Evolutionary conservation across 345 rosid genomes (phyloP).

Genomic region (Salix viminalis): DNA sequence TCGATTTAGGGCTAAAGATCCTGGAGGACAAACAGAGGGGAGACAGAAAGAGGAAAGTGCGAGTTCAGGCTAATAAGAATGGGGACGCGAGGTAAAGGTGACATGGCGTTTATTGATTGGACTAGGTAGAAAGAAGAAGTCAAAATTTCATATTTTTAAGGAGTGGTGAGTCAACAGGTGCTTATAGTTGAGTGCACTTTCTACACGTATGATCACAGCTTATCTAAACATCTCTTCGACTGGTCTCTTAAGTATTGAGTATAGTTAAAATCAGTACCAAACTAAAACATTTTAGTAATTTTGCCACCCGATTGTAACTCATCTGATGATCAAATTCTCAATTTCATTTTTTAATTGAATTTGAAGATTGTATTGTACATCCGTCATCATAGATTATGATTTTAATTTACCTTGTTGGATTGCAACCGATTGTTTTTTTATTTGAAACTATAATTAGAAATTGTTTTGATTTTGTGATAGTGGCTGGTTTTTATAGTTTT

Average conservation of each 20-base stretch:
- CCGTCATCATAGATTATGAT: too few species aligned
- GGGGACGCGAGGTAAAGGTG: constrained; percentile 4
- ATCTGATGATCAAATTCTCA: too few species aligned
- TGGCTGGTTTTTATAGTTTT: too few species aligned
- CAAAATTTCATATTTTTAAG: background rate
- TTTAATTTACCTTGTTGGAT: too few species aligned
- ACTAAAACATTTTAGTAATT: too few species aligned
- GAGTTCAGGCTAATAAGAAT: constrained; percentile 15
- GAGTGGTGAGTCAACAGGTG: background rate
- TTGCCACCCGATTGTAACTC: too few species aligned
- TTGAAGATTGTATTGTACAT: too few species aligned
- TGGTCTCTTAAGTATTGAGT: background rate
- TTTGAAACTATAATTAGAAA: too few species aligned
- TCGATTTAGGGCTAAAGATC: background rate
- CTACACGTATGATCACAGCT: constrained; percentile 1
- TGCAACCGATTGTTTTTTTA: too few species aligned
- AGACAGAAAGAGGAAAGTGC: background rate
- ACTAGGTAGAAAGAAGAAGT: background rate
- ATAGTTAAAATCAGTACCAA: background rate
- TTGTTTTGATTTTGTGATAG: too few species aligned
- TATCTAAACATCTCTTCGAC: background rate
- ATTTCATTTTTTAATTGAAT: too few species aligned
- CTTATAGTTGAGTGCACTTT: background rate
- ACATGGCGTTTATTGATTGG: constrained; percentile 1
- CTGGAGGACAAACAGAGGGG: background rate